Conservation (phyloP, 129 eudicot genomes). For the Rutidosis leptorrhynchoides region DNA sequence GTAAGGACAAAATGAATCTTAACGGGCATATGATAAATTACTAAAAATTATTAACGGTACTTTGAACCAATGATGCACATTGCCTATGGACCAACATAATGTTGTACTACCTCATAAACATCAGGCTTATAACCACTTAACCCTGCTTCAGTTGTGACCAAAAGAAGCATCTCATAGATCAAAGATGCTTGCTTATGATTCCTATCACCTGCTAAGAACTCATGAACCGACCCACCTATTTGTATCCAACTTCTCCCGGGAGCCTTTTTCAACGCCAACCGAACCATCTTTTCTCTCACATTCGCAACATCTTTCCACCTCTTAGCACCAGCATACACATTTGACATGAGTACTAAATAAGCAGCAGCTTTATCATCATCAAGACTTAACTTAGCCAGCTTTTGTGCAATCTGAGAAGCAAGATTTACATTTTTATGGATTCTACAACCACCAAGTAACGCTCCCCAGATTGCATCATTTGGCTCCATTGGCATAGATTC, state of each 20-base stretch:
- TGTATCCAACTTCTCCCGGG: constrained; percentile 70
- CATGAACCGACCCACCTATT: constrained; percentile 38
- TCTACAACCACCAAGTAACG: constrained; percentile 72
- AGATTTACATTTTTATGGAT: constrained; percentile 58
- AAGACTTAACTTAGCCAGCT: constrained; percentile 35
- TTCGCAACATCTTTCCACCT: constrained; percentile 57
- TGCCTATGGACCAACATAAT: constrained; percentile 8
- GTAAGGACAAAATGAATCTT: neutral
- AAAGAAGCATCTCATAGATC: constrained; percentile 42
- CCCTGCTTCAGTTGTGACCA: constrained; percentile 31
- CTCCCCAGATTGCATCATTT: constrained; percentile 74
- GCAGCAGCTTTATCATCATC: constrained; percentile 49
- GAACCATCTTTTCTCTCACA: constrained; percentile 48
- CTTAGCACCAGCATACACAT: constrained; percentile 51
- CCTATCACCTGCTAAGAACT: constrained; percentile 51
- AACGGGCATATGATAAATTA: neutral
- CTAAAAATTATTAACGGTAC: constrained; percentile 43
- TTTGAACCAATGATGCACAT: neutral
- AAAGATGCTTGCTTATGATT: constrained; percentile 40
- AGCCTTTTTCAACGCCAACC: constrained; percentile 38
- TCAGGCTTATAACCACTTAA: constrained; percentile 33
- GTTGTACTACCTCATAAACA: constrained; percentile 29
- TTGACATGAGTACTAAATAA: constrained; percentile 55
- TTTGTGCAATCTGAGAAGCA: constrained; percentile 42
- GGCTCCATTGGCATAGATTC: constrained; percentile 66